These are phyloP conservation scores for Fusarium sororula DNA, from an alignment of 2,329 filamentous ascomycete species.

Conservation along the genomic window DNA sequence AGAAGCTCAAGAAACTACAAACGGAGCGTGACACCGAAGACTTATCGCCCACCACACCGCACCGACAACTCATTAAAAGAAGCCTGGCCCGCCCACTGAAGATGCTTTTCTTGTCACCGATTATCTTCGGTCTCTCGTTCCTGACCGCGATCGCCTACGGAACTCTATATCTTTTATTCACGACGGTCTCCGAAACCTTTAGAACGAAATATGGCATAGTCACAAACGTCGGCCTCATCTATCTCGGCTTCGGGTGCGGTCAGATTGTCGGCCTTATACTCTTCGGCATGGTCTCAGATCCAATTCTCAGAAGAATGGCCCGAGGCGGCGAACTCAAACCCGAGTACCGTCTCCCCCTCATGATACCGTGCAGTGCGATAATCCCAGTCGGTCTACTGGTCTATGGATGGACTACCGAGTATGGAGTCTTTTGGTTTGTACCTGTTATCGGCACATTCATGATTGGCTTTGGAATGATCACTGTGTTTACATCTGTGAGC, in stretches of 20 bases:
- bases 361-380: not conserved
- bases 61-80: not conserved
- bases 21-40: not conserved
- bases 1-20: not conserved
- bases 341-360: not conserved
- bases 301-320: not conserved
- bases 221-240: not conserved
- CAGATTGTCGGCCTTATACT: not conserved
- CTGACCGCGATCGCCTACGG: not conserved
- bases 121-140: not conserved
- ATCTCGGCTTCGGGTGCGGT: not conserved
- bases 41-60: not conserved
- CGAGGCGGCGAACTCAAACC: not conserved
- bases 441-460: not conserved
- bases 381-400: not conserved
- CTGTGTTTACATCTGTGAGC: not conserved
- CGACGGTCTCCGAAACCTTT: not conserved
- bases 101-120: not conserved
- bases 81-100: not conserved
- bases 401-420: not conserved
- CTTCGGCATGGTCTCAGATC: not conserved
- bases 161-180: not conserved
- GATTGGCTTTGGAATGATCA: not conserved
- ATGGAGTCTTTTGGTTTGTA: not conserved
- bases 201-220: not conserved